Evolutionary conservation across 176 grass and related monocot species (phyloP).

Genomic region (Eragrostis curvula): DNA sequence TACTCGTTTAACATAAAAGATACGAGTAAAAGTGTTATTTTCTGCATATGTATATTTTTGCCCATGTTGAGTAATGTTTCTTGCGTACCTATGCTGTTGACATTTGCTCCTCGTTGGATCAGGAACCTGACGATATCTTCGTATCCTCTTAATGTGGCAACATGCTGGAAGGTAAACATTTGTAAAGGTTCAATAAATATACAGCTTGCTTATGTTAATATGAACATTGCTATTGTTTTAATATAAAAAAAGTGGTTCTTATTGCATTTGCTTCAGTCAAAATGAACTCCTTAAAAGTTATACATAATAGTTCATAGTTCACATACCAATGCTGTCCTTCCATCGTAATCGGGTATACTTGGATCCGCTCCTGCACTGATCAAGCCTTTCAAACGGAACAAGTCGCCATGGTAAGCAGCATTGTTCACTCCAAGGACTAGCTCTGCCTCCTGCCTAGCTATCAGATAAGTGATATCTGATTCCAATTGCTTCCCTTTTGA

Average conservation of each 20-base stretch:
- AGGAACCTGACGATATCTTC: slow-evolving; percentile 83
- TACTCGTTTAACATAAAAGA: background rate
- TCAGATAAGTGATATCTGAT: slow-evolving; percentile 70
- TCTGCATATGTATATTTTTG: background rate
- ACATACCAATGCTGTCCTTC: slow-evolving; percentile 80
- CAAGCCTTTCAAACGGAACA: slow-evolving; percentile 66
- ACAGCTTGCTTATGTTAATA: background rate
- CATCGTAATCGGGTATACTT: slow-evolving; percentile 77
- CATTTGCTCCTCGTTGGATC: slow-evolving; percentile 61
- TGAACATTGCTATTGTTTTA: background rate
- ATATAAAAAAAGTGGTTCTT: background rate
- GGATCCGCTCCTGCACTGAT: slow-evolving; percentile 91
- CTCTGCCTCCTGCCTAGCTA: slow-evolving; percentile 88
- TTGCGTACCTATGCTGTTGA: slow-evolving; percentile 75
- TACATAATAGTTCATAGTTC: background rate
- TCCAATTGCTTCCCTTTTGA: slow-evolving; percentile 68
- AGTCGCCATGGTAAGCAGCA: slow-evolving; percentile 81
- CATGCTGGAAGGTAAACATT: slow-evolving; percentile 58
- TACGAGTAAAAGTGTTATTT: background rate
- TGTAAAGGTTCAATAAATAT: background rate
- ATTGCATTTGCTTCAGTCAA: slow-evolving; percentile 5
- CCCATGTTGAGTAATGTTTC: background rate
- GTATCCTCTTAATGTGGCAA: slow-evolving; percentile 80
- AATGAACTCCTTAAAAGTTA: background rate
- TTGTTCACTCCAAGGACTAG: slow-evolving; percentile 71